phyloP scores from a whole-genome alignment of 768 basidiomycete genomes.

The Leccinum pellstonianum region DNA sequence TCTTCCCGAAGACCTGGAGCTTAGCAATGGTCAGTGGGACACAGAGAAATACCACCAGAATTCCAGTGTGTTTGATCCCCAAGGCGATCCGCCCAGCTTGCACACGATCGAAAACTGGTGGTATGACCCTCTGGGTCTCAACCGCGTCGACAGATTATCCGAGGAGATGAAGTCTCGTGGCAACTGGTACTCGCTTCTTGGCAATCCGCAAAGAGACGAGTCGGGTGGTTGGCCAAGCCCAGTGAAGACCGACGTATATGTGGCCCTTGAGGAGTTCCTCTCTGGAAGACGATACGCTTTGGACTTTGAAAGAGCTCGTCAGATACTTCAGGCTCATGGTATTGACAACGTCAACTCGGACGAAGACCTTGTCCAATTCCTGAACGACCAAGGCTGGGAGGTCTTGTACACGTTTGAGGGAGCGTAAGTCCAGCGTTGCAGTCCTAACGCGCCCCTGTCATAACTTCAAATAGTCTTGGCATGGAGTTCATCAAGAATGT shows the following conservation, averaged over 20 bases:
- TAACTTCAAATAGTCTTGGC: slow-evolving; percentile 31
- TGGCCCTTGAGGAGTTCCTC: slow-evolving; percentile 18
- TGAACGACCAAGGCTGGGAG: slow-evolving; percentile 37
- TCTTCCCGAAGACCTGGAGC: slow-evolving; percentile 34
- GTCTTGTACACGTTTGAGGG: slow-evolving; percentile 40
- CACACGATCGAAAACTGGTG: slow-evolving; percentile 39
- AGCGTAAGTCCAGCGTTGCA: slow-evolving; percentile 29
- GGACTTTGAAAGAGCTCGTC: slow-evolving; percentile 25
- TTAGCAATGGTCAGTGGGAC: slow-evolving; percentile 40
- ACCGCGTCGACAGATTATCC: slow-evolving; percentile 39
- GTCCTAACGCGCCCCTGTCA: slow-evolving; percentile 6
- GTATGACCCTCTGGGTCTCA: slow-evolving; percentile 38
- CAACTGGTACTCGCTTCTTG: slow-evolving; percentile 25
- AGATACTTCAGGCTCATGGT: slow-evolving; percentile 14
- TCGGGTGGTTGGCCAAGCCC: slow-evolving; percentile 26
- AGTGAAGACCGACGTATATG: slow-evolving; percentile 20
- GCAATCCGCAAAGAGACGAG: slow-evolving; percentile 13
- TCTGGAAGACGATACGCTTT: slow-evolving; percentile 21
- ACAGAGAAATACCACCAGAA: slow-evolving; percentile 33
- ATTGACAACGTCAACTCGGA: slow-evolving; percentile 23
- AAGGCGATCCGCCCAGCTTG: slow-evolving; percentile 26
- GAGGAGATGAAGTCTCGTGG: slow-evolving; percentile 34
- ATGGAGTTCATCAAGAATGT: slow-evolving; percentile 46
- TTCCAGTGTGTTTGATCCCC: slow-evolving; percentile 27
- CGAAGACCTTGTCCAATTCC: slow-evolving; percentile 27